Base-by-base conservation (phyloP, 306 rosid species). In the Fragaria vesca region DNA sequence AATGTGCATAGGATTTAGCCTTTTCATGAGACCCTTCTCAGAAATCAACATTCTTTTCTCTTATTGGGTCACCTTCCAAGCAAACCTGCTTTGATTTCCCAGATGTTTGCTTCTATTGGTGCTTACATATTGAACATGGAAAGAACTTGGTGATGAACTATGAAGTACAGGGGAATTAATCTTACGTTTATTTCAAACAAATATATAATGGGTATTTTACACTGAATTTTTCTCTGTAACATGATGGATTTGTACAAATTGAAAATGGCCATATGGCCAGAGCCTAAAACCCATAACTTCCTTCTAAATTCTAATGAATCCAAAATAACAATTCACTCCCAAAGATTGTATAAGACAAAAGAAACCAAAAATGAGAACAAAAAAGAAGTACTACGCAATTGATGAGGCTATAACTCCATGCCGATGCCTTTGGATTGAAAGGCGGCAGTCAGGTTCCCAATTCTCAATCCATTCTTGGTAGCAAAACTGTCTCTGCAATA, bases 1-100 rank as follows among this genome's bases (percentile, higher is more conserved):
- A 84, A 81, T 67, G 84, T 84, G 88, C 88, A 30, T 83, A 48
- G n/a, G 70, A 57, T 84, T 85, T 81, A 60, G 88, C 87, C 87
- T 75, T 87, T 88, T 90, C 79, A 13, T 55, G 87, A 85, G 83
- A 78, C 79, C 93, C 87, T 90, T 93, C 88, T 93, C 93, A 72
- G 8, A 87, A 54, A 87, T 77, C 11, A 43, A 83, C 63, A 15
- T 8, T 0, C 16, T 45, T 71, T 47, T n/a, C 73, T 15, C 17
- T 21, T 57, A 30, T 17, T 76, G 43, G 70, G 90, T 83, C 86
- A 83, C 88, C 85, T 87, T 90, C 90, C 93, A 80, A 81, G 93
- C 91, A 83, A 76, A 66, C 18, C 82, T 84, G 85, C 89, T 77
- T 75, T 77, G 82, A 61, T 82, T 71, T 66, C 34, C 76, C 84